Base-by-base conservation (phyloP, 192 early-diverging fungal genomes). In the Rhizoclosmatium globosum region DNA sequence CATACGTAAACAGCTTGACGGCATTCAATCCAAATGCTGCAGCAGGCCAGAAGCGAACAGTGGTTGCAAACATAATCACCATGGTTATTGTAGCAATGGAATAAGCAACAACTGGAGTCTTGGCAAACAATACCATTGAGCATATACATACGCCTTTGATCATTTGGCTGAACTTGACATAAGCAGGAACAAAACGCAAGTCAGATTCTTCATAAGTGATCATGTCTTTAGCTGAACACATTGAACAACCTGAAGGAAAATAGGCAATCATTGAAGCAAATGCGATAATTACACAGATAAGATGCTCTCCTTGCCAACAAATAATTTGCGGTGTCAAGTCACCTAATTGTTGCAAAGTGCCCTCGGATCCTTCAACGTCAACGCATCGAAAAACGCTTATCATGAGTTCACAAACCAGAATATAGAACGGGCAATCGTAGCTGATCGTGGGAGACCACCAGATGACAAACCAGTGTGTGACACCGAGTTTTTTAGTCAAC, bases 231-330 rank as follows among this genome's bases (percentile, higher is more conserved):
- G 56, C 56, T 17, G 56, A 57, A 21, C 56, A 64, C 62, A 64
- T 64, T 11, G 15, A 19, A 31, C 62, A 64, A 41, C 62, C 62
- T 11, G 62, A 64, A 9, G 62, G 62, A 41, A 64, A 64, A 64
- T 64, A 64, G 17, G 62, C 11, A 41, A 64, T 64, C 62, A 19
- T 64, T 11, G 62, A n/a, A 11, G 23, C 31, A 31, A 64, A 64
- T 31, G 62, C 62, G 21, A 19, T 1, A 31, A 64, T 41, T 13
- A 41, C 39, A n/a, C n/a, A 41, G 17, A 11, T 31, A 31, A 64
- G 21, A 41, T 64, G 62, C 23, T 64, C 62, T 9, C 62, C 62
- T 64, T 64, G 62, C 62, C 62, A 64, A 31, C 62, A 64, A n/a
- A 64, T 9, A 31, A 64, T 64, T 31, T n/a, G 62, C 9, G 62